These are phyloP conservation scores for Sicyos edulis DNA, from an alignment of 306 rosid species.

Conservation along the genomic window DNA sequence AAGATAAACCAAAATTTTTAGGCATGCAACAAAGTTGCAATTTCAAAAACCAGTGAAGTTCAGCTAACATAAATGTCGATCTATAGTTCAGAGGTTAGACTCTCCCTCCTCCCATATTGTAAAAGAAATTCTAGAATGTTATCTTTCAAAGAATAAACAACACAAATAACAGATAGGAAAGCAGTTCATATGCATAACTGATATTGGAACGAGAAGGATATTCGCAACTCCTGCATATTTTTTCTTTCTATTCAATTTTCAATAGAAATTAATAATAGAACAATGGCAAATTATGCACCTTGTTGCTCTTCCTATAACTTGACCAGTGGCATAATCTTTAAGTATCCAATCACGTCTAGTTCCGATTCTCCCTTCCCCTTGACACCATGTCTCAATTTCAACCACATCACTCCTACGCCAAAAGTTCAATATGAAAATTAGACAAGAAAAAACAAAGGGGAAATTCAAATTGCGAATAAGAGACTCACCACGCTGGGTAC, in stretches of 20 bases:
- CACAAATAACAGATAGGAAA: not conserved
- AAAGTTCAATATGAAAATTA: conserved; percentile 6
- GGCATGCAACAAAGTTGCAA: conserved; percentile 4
- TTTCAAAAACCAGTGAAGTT: not conserved
- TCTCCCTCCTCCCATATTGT: no score
- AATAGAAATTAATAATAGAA: not conserved
- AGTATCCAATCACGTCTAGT: conserved; percentile 90
- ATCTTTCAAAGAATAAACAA: not conserved
- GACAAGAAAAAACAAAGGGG: not conserved
- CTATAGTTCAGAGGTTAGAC: no score
- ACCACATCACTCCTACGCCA: conserved; percentile 84
- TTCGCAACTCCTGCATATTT: not conserved
- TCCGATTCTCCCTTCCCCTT: conserved; percentile 88
- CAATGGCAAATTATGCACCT: conserved; percentile 35
- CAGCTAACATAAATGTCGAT: no score
- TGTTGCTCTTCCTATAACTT: conserved; percentile 94
- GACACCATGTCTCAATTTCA: conserved; percentile 97
- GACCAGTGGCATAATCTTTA: conserved; percentile 58
- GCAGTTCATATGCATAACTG: not conserved
- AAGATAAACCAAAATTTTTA: not conserved
- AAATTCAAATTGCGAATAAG: conserved; percentile 16
- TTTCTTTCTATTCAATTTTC: not conserved
- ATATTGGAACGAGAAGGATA: conserved; percentile 1
- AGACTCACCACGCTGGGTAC: conserved; percentile 84
- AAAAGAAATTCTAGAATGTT: not conserved